Base-by-base conservation (phyloP, 2,329 filamentous ascomycete genomes). In the Drechslera avenae region DNA sequence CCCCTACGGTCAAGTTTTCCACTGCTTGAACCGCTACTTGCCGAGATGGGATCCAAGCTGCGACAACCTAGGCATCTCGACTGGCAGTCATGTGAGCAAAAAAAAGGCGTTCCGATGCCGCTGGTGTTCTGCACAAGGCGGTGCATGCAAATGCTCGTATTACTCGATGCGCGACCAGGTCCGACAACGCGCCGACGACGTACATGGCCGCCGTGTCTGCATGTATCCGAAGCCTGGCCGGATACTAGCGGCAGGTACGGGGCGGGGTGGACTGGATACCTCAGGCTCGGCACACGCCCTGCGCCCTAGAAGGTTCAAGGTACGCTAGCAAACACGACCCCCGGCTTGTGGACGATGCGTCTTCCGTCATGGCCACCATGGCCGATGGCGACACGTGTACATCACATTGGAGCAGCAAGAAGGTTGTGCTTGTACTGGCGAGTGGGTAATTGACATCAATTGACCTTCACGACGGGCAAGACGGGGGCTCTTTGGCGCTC, bases 241-340 rank as follows among this genome's bases (percentile, higher is more conserved):
- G 64, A 66, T 68, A 68, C 53, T 50, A 55, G 57, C 63, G 63
- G 63, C 34, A 47, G 43, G 37, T 42, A 42, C 26, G 32, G 39
- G n/a, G 17, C 16, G 7, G 43, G 31, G 9, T 28, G 34, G 18
- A 16, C 44, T 45, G 59, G 61, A 62, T 62, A 65, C 44, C 53
- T 26, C 46, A 60, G 61, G 59, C 48, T 54, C 50, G 47, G 51
- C 57, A 50, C 62, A 51, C 43, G 63, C 60, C 63, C 12, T 33
- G 39, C 36, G 32, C 50, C 26, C 35, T 17, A 37, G 18, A 30
- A 52, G 46, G 17, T 30, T 26, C 40, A 48, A 48, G 44, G 40
- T 52, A 56, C 52, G 48, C 46, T 49, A 42, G 36, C 45, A 44
- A 48, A 50, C 46, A 46, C 46, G 39, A 44, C 42, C 36, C 43